These are phyloP conservation scores for Sugiyamaella paludigena DNA, from an alignment of 1,139 yeast species.

Conservation along the genomic window DNA sequence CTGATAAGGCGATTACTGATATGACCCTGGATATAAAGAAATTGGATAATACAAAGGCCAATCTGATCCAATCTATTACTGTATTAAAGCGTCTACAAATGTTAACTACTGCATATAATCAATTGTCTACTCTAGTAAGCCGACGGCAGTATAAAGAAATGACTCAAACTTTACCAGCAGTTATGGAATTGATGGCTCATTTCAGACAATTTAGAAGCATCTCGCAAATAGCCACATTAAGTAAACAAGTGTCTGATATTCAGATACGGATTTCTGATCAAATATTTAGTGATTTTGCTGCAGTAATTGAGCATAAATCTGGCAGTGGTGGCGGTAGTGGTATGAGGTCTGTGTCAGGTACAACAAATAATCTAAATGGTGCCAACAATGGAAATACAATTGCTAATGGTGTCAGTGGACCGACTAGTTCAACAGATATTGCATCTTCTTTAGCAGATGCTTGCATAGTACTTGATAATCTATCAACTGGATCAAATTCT, in stretches of 20 bases:
- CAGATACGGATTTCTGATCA: slow-evolving; percentile 68
- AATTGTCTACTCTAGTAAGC: slow-evolving; percentile 50
- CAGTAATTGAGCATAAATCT: slow-evolving; percentile 36
- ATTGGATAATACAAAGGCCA: slow-evolving; percentile 78
- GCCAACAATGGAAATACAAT: slow-evolving; percentile 29
- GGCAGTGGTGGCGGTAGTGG: slow-evolving; percentile 16
- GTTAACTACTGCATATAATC: slow-evolving; percentile 74
- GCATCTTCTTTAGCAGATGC: slow-evolving; percentile 50
- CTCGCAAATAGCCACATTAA: slow-evolving; percentile 70
- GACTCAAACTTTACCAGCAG: slow-evolving; percentile 67
- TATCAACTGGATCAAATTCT: slow-evolving; percentile 51
- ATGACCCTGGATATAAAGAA: slow-evolving; percentile 78
- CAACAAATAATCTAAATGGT: slow-evolving; percentile 1
- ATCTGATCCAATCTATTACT: slow-evolving; percentile 80
- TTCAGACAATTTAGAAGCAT: slow-evolving; percentile 83
- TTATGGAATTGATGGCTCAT: slow-evolving; percentile 69
- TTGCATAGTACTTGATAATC: slow-evolving; percentile 66
- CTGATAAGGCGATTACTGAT: slow-evolving; percentile 61
- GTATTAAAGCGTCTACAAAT: slow-evolving; percentile 83
- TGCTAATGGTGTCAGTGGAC: slow-evolving; percentile 4
- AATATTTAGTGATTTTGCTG: slow-evolving; percentile 70
- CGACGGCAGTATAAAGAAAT: slow-evolving; percentile 63
- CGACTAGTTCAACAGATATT: slow-evolving; percentile 7
- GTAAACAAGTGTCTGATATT: slow-evolving; percentile 59
- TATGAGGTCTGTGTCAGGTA: neutral